These are phyloP conservation scores for Hypoxylon sp. DNA, from an alignment of 2,329 filamentous ascomycete genomes.

Conservation along the genomic window DNA sequence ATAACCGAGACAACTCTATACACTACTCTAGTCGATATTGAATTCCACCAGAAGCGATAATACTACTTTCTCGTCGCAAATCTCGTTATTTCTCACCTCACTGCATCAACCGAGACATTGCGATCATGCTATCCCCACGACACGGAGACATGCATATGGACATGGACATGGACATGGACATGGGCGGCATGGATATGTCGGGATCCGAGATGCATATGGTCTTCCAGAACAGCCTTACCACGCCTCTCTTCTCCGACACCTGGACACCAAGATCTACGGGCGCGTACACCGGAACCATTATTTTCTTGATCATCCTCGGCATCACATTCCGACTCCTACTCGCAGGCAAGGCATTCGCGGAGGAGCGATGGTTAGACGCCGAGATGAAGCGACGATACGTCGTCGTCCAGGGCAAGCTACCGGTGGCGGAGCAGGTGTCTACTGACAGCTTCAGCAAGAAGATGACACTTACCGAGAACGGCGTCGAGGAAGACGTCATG, in stretches of 20 bases:
- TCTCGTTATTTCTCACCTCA: not conserved
- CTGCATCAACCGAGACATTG: slow-evolving; percentile 2
- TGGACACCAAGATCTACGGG: slow-evolving; percentile 81
- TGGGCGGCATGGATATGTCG: slow-evolving; percentile 42
- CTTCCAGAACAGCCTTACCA: slow-evolving; percentile 68
- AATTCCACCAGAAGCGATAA: not conserved
- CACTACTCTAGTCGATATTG: not conserved
- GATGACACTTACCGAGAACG: slow-evolving; percentile 77
- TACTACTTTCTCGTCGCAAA: not conserved
- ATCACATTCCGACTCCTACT: slow-evolving; percentile 76
- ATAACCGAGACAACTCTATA: not conserved
- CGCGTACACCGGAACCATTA: slow-evolving; percentile 87
- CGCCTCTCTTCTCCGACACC: slow-evolving; percentile 67
- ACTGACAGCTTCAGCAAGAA: slow-evolving; percentile 72
- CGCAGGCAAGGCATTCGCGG: slow-evolving; percentile 74
- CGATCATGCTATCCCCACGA: slow-evolving; percentile 27
- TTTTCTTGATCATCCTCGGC: slow-evolving; percentile 86
- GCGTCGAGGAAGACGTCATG: slow-evolving; percentile 82
- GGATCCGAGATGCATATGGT: slow-evolving; percentile 55
- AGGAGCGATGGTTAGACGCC: slow-evolving; percentile 73
- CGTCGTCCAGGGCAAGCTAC: slow-evolving; percentile 73
- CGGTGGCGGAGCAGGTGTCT: slow-evolving; percentile 69
- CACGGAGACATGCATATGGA: slow-evolving; percentile 31
- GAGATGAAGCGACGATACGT: slow-evolving; percentile 83
- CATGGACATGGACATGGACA: slow-evolving; percentile 42